phyloP scores from a whole-genome alignment of 163 green algal genomes.

The Scenedesmus sp. region DNA sequence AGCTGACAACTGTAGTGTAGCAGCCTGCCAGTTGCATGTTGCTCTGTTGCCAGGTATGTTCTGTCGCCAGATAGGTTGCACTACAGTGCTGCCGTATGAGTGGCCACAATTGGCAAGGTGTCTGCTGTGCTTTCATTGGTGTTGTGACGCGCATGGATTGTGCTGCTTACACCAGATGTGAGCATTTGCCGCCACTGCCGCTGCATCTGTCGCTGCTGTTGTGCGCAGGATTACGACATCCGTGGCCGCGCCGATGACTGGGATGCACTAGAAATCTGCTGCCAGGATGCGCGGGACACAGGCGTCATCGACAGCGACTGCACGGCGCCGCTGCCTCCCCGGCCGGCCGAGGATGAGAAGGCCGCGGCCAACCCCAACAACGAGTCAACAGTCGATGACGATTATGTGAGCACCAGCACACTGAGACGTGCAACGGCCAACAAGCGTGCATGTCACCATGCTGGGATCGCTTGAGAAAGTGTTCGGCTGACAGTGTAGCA shows the following conservation, averaged over 20 bases:
- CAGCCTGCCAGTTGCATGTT: no score
- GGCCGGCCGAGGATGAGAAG: background rate
- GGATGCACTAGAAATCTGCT: constrained; percentile 24
- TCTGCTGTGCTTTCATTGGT: background rate
- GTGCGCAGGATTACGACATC: constrained; percentile 38
- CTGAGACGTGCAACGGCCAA: background rate
- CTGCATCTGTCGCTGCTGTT: background rate
- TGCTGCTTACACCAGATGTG: background rate
- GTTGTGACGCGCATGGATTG: background rate
- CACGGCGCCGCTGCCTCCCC: background rate
- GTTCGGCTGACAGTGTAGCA: background rate
- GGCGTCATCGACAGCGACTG: constrained; percentile 22
- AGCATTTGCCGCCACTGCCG: background rate
- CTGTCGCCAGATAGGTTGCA: background rate
- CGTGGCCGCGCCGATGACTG: constrained; percentile 2
- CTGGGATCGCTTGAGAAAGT: background rate
- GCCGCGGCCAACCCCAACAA: constrained; percentile 5
- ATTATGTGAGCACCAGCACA: constrained; percentile 23
- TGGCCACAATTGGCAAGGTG: background rate
- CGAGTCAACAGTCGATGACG: constrained; percentile 7
- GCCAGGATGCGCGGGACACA: background rate
- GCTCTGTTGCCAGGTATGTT: no score
- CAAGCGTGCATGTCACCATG: background rate
- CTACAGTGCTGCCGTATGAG: background rate
- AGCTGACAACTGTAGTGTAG: no score